Evolutionary conservation across 352 stramenopile genomes (phyloP).

Genomic region (Phytophthora ohioensis): DNA sequence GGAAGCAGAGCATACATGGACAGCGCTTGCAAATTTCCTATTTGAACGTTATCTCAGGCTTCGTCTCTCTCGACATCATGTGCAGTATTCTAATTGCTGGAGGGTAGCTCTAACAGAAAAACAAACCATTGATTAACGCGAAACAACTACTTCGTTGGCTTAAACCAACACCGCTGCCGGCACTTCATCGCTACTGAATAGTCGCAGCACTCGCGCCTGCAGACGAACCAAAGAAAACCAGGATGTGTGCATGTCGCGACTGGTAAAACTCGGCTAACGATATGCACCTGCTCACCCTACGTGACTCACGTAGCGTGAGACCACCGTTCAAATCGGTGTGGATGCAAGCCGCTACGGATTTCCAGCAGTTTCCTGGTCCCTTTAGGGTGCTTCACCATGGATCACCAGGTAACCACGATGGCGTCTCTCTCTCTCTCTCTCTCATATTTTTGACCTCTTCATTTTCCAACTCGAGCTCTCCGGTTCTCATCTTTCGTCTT

Average conservation of each 20-base stretch:
- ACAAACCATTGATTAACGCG: background rate
- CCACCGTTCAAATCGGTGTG: constrained; percentile 18
- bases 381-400: background rate
- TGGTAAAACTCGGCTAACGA: constrained; percentile 1
- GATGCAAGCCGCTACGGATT: constrained; percentile 10
- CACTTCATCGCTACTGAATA: background rate
- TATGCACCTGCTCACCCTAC: background rate
- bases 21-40: background rate
- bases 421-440: background rate
- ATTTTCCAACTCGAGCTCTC: constrained; percentile 5
- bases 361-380: constrained; percentile 11
- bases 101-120: constrained; percentile 15
- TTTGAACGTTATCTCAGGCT: constrained; percentile 4
- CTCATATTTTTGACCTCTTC: background rate
- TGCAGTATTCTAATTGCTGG: background rate
- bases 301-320: background rate
- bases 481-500: background rate
- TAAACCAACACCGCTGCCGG: background rate
- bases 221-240: constrained; percentile 4
- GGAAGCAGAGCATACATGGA: background rate
- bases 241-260: constrained; percentile 5
- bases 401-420: constrained; percentile 4
- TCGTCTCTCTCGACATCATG: background rate
- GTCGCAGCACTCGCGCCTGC: background rate
- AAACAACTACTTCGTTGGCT: background rate